Base-by-base conservation (phyloP, 1,139 yeast species). In the Arxiozyma telluris region DNA sequence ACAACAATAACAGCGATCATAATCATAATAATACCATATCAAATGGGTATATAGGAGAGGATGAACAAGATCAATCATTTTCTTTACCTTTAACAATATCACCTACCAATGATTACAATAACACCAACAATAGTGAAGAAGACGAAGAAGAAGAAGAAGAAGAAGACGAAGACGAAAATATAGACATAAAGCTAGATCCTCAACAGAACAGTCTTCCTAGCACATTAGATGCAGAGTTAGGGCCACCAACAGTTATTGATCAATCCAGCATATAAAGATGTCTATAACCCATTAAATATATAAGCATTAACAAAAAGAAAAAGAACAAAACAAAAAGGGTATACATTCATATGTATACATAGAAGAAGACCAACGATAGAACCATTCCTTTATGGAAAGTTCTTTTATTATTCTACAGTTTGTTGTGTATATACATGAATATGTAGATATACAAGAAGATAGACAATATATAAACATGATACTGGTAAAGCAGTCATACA, bases 51-150 rank as follows among this genome's bases (percentile, higher is more conserved):
- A 15, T 34, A 18, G 50, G 56, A 22, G 54, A 51, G 20, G 57
- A 41, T 17, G 50, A 42, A 17, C 23, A 50, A 34, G 61, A 58
- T 47, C 59, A 59, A 47, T 60, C 63, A 18, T 60, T 60, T 53
- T 59, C 63, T 12, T 47, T 60, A 48, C 62, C 63, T 2, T 43
- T 54, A 17, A 54, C 58, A 21, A 41, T 48, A 4, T 23, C 38
- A n/a, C 53, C 59, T 1, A 38, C 30, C 17, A 23, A 25, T 27
- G 41, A 41, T 34, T 21, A 34, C 49, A 23, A 52, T 30, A 44
- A 54, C 43, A 27, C 7, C 30, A 27, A 27, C 30, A 27, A 27
- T 27, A 27, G 11, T 8, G 30, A 27, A 6, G 30, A 27, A 27
- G 30, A 27, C 4, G 30, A 27, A 27, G 30, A 27, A 27, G 30